phyloP scores from a whole-genome alignment of 2,329 filamentous ascomycete genomes.

The Stagonosporopsis cucurbitacearum region DNA sequence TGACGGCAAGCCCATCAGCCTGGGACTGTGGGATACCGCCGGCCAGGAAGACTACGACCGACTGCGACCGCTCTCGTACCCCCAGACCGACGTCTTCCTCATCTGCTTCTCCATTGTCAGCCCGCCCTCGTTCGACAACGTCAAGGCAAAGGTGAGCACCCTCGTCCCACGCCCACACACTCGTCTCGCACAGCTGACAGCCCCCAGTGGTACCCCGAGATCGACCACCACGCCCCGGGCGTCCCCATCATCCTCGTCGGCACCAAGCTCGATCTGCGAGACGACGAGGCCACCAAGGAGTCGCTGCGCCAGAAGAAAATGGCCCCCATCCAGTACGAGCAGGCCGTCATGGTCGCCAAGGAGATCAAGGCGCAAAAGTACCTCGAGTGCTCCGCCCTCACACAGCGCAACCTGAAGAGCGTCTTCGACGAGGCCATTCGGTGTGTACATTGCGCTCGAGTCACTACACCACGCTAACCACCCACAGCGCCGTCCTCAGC shows the following conservation, averaged over 20 bases:
- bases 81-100: conserved; percentile 96
- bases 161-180: not conserved
- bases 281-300: conserved; percentile 83
- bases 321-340: conserved; percentile 95
- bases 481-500: conserved; percentile 49
- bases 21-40: conserved; percentile 99
- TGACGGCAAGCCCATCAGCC: conserved; percentile 94
- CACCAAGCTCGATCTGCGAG: conserved; percentile 94
- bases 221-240: conserved; percentile 93
- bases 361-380: conserved; percentile 98
- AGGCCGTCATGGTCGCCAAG: conserved; percentile 86
- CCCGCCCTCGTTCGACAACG: conserved; percentile 98
- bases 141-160: conserved; percentile 95
- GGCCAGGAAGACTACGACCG: too few species aligned
- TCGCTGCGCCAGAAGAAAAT: conserved; percentile 89
- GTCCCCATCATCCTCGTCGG: conserved; percentile 97
- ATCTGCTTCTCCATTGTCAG: conserved; percentile 99
- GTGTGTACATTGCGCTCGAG: conserved; percentile 60
- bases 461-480: conserved; percentile 23
- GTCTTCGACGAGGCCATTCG: conserved; percentile 99
- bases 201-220: conserved; percentile 90
- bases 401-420: conserved; percentile 95
- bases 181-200: conserved; percentile 17
- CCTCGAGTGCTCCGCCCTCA: conserved; percentile 95
- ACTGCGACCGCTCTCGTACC: conserved; percentile 92